These are phyloP conservation scores for Pseudovirgaria hyperparasitica DNA, from an alignment of 2,329 filamentous ascomycete genomes.

Conservation along the genomic window DNA sequence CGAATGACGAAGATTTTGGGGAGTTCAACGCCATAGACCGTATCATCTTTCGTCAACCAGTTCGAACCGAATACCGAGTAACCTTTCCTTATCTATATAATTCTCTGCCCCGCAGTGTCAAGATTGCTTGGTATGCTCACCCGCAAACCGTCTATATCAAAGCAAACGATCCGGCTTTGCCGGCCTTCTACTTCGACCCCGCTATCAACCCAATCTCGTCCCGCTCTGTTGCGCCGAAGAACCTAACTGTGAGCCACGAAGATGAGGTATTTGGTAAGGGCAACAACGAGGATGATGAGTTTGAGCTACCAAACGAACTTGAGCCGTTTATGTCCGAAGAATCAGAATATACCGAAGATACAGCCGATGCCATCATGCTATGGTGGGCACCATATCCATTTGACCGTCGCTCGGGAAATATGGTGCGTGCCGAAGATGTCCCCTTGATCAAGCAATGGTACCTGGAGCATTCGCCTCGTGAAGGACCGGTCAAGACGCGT, in stretches of 20 bases:
- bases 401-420: slow-evolving; percentile 81
- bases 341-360: slow-evolving; percentile 78
- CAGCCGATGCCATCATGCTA: slow-evolving; percentile 76
- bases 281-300: slow-evolving; percentile 72
- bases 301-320: slow-evolving; percentile 65
- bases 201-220: slow-evolving; percentile 96
- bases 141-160: slow-evolving; percentile 87
- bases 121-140: slow-evolving; percentile 84
- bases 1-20: slow-evolving; percentile 97
- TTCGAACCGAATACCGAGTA: slow-evolving; percentile 90
- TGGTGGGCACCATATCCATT: slow-evolving; percentile 99
- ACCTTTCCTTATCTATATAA: slow-evolving; percentile 95
- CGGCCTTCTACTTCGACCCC: slow-evolving; percentile 97
- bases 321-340: slow-evolving; percentile 87
- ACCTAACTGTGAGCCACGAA: slow-evolving; percentile 82
- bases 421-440: slow-evolving; percentile 95
- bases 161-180: slow-evolving; percentile 76
- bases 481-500: slow-evolving; percentile 89
- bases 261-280: slow-evolving; percentile 82
- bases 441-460: slow-evolving; percentile 98
- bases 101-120: slow-evolving; percentile 85
- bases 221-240: slow-evolving; percentile 84
- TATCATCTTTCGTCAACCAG: slow-evolving; percentile 93
- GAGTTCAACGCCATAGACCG: slow-evolving; percentile 99
- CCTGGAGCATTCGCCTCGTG: slow-evolving; percentile 81